These are phyloP conservation scores for Tulasnella calospora DNA, from an alignment of 768 basidiomycete genomes.

Conservation along the genomic window DNA sequence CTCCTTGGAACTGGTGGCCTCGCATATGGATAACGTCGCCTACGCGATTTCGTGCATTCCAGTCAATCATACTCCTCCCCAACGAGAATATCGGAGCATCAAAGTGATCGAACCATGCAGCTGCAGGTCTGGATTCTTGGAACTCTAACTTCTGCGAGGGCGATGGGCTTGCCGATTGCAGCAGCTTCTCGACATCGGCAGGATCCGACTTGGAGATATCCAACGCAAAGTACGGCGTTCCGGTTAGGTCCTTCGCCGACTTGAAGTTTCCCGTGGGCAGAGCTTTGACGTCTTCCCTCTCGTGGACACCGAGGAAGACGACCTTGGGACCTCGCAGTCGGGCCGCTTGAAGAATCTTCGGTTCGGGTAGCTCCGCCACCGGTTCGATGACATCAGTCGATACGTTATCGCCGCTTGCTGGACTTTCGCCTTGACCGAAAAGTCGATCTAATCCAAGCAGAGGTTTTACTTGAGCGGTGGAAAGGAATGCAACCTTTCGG, in stretches of 20 bases:
- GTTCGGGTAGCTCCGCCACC: slow-evolving; percentile 5
- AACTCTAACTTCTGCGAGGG: slow-evolving; percentile 45
- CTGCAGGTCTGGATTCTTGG: slow-evolving; percentile 58
- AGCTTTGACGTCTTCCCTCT: slow-evolving; percentile 47
- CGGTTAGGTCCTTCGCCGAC: slow-evolving; percentile 56
- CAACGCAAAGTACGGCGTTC: slow-evolving; percentile 80
- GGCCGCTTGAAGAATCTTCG: slow-evolving; percentile 46
- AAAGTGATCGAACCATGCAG: slow-evolving; percentile 54
- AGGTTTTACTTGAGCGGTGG: slow-evolving; percentile 56
- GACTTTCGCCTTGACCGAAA: slow-evolving; percentile 62
- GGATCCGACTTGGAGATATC: slow-evolving; percentile 54
- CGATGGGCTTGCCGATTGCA: slow-evolving; percentile 30
- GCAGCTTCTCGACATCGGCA: slow-evolving; percentile 34
- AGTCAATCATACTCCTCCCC: slow-evolving; percentile 80
- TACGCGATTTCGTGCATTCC: slow-evolving; percentile 87
- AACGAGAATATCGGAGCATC: slow-evolving; percentile 72
- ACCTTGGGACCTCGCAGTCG: slow-evolving; percentile 56
- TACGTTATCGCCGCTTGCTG: slow-evolving; percentile 34
- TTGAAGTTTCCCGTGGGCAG: slow-evolving; percentile 64
- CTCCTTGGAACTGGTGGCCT: not conserved
- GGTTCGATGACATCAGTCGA: slow-evolving; percentile 22
- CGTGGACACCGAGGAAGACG: slow-evolving; percentile 77
- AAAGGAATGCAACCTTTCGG: slow-evolving; percentile 48
- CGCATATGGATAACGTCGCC: slow-evolving; percentile 26
- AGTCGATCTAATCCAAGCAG: slow-evolving; percentile 61